These are phyloP conservation scores for Zangia roseola DNA, from an alignment of 768 basidiomycete genomes.

Conservation along the genomic window DNA sequence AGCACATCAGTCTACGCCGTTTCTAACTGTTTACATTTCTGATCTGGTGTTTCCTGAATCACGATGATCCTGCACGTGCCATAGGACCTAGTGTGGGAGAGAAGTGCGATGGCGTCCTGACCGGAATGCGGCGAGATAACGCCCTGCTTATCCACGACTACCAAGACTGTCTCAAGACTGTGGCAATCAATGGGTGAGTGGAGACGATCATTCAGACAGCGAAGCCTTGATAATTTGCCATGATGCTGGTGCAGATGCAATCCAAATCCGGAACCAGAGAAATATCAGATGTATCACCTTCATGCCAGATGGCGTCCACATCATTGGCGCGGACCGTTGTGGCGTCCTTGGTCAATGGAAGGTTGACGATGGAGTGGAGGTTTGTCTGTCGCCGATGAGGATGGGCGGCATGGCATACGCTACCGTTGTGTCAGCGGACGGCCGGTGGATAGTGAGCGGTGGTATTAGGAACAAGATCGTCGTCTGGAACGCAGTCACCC, in stretches of 20 bases:
- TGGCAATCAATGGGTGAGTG: too few relatives aligned
- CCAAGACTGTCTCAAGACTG: too few relatives aligned
- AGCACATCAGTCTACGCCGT: too few relatives aligned
- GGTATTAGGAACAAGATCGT: not conserved
- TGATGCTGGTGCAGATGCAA: not conserved
- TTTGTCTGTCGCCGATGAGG: not conserved
- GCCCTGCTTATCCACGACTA: too few relatives aligned
- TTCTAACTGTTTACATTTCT: too few relatives aligned
- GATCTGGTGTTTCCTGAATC: too few relatives aligned
- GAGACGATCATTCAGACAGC: too few relatives aligned
- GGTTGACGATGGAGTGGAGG: not conserved
- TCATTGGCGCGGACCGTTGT: not conserved
- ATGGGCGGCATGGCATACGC: not conserved
- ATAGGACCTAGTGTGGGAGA: too few relatives aligned
- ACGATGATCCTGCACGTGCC: too few relatives aligned
- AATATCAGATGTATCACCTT: not conserved
- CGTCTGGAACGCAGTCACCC: not conserved
- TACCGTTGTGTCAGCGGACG: not conserved
- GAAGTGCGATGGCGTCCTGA: too few relatives aligned
- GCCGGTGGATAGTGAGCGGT: slow-evolving; percentile 2
- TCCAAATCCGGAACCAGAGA: not conserved
- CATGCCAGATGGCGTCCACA: not conserved
- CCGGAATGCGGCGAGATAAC: too few relatives aligned
- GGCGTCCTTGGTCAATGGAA: not conserved
- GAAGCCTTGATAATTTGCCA: too few relatives aligned